Evolutionary conservation across 768 basidiomycete species (phyloP).

Genomic region (Favolaschia claudopus): DNA sequence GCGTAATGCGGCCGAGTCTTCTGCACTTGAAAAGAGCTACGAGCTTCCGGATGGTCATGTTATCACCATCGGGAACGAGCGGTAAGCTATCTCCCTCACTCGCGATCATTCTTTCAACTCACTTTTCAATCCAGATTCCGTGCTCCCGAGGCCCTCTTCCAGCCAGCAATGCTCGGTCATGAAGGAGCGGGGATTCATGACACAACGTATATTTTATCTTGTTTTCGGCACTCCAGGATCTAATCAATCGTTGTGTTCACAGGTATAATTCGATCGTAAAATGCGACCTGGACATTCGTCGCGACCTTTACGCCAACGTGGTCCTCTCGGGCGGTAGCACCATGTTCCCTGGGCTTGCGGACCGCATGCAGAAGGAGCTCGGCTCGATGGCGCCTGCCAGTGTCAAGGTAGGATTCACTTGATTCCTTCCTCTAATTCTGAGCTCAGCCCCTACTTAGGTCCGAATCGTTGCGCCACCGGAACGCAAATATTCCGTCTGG

Average conservation of each 20-base stretch:
- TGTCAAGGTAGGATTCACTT: conserved; percentile 56
- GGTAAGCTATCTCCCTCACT: conserved; percentile 24
- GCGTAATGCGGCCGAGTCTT: neutral
- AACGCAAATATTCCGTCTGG: conserved; percentile 64
- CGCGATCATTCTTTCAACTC: neutral
- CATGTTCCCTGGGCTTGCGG: conserved; percentile 27
- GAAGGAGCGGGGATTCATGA: conserved; percentile 43
- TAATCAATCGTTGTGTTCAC: neutral
- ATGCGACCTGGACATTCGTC: conserved; percentile 2
- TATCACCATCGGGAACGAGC: conserved; percentile 76
- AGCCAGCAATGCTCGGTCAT: conserved; percentile 70
- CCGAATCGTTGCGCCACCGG: conserved; percentile 65
- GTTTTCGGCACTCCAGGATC: neutral
- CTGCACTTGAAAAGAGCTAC: neutral
- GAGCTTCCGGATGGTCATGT: conserved; percentile 40
- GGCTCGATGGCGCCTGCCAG: conserved; percentile 65
- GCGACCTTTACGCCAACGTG: neutral
- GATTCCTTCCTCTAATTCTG: too few species aligned
- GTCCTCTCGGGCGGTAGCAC: conserved; percentile 5
- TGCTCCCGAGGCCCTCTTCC: conserved; percentile 75
- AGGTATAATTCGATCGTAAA: neutral
- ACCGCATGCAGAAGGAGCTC: conserved; percentile 77
- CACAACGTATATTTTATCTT: conserved; percentile 30
- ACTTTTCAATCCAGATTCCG: conserved; percentile 48
- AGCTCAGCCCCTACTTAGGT: neutral